Conservation (phyloP, 331 rosid species). For the Rosa hybrid region DNA sequence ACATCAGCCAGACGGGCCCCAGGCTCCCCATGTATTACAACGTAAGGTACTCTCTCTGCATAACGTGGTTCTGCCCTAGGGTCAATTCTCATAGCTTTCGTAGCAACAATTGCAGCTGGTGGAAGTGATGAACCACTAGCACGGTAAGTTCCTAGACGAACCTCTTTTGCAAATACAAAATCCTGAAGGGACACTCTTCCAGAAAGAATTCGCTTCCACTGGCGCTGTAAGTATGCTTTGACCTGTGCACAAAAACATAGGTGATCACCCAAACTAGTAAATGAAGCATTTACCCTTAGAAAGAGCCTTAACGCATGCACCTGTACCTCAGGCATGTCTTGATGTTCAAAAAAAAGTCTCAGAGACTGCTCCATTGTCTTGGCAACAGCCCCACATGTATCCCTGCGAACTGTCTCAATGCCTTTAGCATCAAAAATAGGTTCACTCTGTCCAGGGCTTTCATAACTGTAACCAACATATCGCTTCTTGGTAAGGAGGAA, state of each 20-base stretch:
- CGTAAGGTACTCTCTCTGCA: conserved; percentile 83
- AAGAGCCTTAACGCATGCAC: conserved; percentile 12
- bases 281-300: background rate
- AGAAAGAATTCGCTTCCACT: conserved; percentile 87
- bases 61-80: conserved; percentile 96
- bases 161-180: conserved; percentile 96
- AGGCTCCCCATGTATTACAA: conserved; percentile 89
- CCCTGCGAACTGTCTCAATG: conserved; percentile 93
- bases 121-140: conserved; percentile 78
- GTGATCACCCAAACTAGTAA: conserved; percentile 8
- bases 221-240: conserved; percentile 74
- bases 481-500: conserved; percentile 95
- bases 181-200: conserved; percentile 79
- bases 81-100: conserved; percentile 81
- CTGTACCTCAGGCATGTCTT: conserved; percentile 62
- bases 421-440: conserved; percentile 97
- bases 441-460: conserved; percentile 63
- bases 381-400: conserved; percentile 88
- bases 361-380: conserved; percentile 86
- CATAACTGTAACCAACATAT: conserved; percentile 96
- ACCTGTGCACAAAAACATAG: conserved; percentile 42
- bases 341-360: conserved; percentile 80
- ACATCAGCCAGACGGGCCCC: conserved; percentile 89
- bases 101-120: conserved; percentile 96
- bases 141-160: conserved; percentile 84